These are phyloP conservation scores for Parasitella parasitica DNA, from an alignment of 371 early-diverging fungal genomes.

Conservation along the genomic window DNA sequence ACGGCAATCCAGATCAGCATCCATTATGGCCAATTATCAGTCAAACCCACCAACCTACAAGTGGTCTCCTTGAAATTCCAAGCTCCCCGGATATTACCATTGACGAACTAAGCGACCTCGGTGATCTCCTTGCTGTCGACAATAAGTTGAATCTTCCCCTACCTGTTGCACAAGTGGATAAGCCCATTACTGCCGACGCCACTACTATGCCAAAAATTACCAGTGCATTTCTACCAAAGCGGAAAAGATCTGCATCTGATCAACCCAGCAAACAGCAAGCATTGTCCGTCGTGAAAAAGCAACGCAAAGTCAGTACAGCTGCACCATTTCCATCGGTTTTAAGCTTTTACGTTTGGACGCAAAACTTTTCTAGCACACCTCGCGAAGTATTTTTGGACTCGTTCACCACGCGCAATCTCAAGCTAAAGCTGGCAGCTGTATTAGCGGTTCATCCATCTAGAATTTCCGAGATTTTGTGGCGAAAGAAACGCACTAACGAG, in stretches of 20 bases:
- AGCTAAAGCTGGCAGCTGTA: constrained; percentile 1
- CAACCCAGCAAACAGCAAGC: background rate
- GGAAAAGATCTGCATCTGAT: background rate
- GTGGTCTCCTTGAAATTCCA: constrained; percentile 1
- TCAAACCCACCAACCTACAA: constrained; percentile 6
- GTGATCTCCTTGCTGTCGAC: background rate
- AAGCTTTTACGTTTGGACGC: constrained; percentile 13
- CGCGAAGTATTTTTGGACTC: constrained; percentile 3
- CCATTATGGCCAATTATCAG: constrained; percentile 19
- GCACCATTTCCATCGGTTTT: background rate
- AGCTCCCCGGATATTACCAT: constrained; percentile 5
- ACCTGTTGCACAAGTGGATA: background rate
- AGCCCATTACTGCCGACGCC: background rate
- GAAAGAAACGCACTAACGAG: background rate
- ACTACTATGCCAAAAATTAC: background rate
- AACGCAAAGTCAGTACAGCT: background rate
- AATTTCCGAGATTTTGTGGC: constrained; percentile 25
- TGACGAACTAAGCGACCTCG: background rate
- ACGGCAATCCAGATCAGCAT: constrained; percentile 19
- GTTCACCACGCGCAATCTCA: constrained; percentile 12
- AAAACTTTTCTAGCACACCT: background rate
- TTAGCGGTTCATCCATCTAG: constrained; percentile 9
- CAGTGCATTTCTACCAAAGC: background rate
- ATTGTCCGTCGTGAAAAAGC: background rate
- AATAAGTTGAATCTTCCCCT: background rate